Evolutionary conservation across 2,329 filamentous ascomycete genomes (phyloP).

Genomic region (Orbilia oligospora): DNA sequence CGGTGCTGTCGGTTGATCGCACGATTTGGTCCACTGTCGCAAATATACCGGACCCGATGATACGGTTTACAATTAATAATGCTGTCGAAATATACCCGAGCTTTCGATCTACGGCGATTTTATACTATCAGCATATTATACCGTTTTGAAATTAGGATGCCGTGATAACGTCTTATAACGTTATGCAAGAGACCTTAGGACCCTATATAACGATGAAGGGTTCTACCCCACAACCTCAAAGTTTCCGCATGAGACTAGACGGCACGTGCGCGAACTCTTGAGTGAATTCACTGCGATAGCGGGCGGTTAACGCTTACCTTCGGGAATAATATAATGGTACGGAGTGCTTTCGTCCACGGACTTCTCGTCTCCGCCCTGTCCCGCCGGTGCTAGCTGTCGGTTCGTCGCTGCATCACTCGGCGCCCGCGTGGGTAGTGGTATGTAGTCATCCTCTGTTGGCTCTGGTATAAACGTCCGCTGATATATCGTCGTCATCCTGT

Average conservation of each 20-base stretch:
- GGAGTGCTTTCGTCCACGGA: slow-evolving; percentile 46
- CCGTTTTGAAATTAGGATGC: not conserved
- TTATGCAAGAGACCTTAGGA: slow-evolving; percentile 15
- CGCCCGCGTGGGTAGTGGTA: slow-evolving; percentile 42
- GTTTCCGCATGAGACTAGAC: not conserved
- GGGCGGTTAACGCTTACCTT: slow-evolving; percentile 40
- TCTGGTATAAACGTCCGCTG: slow-evolving; percentile 54
- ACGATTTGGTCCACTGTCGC: slow-evolving; percentile 74
- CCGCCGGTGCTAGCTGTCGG: slow-evolving; percentile 28
- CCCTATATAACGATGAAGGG: slow-evolving; percentile 5
- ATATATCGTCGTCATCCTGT: slow-evolving; percentile 58
- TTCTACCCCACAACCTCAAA: slow-evolving; percentile 16
- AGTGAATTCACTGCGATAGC: not conserved
- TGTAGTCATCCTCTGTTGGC: slow-evolving; percentile 57
- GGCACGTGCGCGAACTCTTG: not conserved
- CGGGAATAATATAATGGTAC: slow-evolving; percentile 58
- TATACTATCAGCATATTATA: slow-evolving; percentile 38
- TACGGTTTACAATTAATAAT: slow-evolving; percentile 73
- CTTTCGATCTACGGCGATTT: slow-evolving; percentile 67
- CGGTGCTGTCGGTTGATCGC: slow-evolving; percentile 72
- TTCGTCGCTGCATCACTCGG: slow-evolving; percentile 47
- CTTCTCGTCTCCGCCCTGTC: slow-evolving; percentile 44
- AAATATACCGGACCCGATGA: slow-evolving; percentile 74
- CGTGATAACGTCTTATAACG: slow-evolving; percentile 34
- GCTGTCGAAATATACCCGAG: slow-evolving; percentile 72